Base-by-base conservation (phyloP, 2,329 filamentous ascomycete species). In the Periconia sp. region DNA sequence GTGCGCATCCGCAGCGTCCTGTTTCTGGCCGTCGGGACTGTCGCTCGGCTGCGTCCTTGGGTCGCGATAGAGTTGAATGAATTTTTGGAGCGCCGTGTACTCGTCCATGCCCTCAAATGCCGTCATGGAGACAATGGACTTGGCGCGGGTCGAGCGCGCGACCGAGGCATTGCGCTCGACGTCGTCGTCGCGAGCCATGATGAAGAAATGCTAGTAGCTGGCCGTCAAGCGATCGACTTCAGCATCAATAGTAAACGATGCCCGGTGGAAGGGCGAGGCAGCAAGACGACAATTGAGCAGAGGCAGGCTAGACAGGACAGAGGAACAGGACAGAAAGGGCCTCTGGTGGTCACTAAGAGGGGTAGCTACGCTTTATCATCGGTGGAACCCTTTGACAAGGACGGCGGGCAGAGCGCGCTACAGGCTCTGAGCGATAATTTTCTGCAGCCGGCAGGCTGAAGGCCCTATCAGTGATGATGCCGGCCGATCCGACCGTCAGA, bases 21-120 rank as follows among this genome's bases (percentile, higher is more conserved):
- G 46, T 15, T 54, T 43, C 19, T 59, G 72, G 36, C 67, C 69
- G 46, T 72, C 73, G 25, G 70, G 75, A 32, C 65, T 68, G 45
- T 73, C 68, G 40, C 66, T 66, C 12, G 73, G 75, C 30, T 71
- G 71, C 39, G 75, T 74, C 63, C 81, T 80, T 45, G 80, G 77
- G 70, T 84, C 82, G 59, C 78, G 79, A 71, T 85, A 85, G 63
- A 80, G 83, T 54, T 82, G 83, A 68, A 86, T 86, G 73, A 84
- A 86, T 62, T 83, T 80, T 65, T 85, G 82, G 40, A 86, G 74
- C 39, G 82, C 81, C 55, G 79, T 78, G 71, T 86, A 86, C 69
- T 86, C 83, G 67, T 85, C 83, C 71, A 73, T 66, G 56, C 75
- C 74, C 57, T 77, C 73, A 48, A 71, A 68, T 33, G 59, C 64